Evolutionary conservation across 2,329 filamentous ascomycete species (phyloP), one percentile per base, ranked within the genome.

Genomic region (Calycina marina): DNA sequence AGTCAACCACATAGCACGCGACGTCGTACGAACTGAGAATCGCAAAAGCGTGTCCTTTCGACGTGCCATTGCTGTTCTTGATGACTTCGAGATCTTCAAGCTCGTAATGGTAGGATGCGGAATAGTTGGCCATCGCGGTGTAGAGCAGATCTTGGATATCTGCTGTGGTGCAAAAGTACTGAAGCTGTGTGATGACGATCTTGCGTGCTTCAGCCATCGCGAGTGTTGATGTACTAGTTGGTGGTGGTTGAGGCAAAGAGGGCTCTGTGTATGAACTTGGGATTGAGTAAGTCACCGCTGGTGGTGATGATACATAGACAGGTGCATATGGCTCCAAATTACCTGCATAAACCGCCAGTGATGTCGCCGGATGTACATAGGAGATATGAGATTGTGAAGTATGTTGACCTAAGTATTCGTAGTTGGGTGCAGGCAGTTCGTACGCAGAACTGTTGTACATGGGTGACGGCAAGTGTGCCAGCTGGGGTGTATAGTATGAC

Each of bases 161-260:
- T 4, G 14, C 16, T 15, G 33, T 24, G 2, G 34, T 36, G 2
- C 30, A 32, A 2, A 14, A 14, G 6, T 25, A 32, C 1, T 43
- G 36, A 1, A 47, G 37, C 17, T 28, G 31, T 3, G 38, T 47
- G 16, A 49, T 41, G 6, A 49, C 41, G 4, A 49, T 35, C 27
- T 45, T 48, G 10, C 44, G 34, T 4, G 40, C 36, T 32, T 47
- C 42, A n/a, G n/a, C n/a, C n/a, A n/a, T n/a, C n/a, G n/a, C n/a
- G n/a, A n/a, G n/a, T 4, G 30, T 38, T 12, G 36, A 22, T 2
- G 43, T 25, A 12, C 38, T 20, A 2, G 31, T 25, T 29, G 31
- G 24, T n/a, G 32, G 30, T 24, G 14, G 11, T 10, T 9, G 4
- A 13, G 28, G 18, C 10, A 13, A 10, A 14, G 30, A 11, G n/a